Evolutionary conservation across 1,284 basidiomycete genomes (phyloP), one percentile per base, ranked within the genome.

Genomic region (Neolentinus lepideus): DNA sequence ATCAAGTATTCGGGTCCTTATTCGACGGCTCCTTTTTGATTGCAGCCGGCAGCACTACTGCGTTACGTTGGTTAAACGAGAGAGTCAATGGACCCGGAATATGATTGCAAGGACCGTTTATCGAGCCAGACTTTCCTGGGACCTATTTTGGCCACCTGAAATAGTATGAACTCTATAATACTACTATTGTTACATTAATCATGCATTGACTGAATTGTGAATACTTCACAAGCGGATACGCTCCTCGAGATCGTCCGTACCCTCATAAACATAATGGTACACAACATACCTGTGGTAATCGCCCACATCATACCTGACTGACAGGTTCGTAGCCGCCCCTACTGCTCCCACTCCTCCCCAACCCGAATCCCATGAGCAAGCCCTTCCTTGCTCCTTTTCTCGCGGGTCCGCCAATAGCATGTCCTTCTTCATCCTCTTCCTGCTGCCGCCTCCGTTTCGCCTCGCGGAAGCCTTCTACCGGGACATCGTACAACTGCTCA

Each of bases 401-500:
- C n/a, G 8, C 38, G 21, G 67, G 64, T 3, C 64, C 71, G 2
- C 63, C 66, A 53, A 62, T 66, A 51, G 63, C 56, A 53, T 63
- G 60, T 47, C 73, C 72, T 47, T 78, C 77, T 46, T 76, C 76
- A 26, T 76, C 77, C 55, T 85, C 84, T 62, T 87, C 85, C 60
- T 69, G 69, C 63, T 79, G 75, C 60, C 75, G 74, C 66, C 74
- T 71, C 66, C 68, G 69, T 72, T 83, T 85, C 59, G 85, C 87
- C 67, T 89, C 88, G 51, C 71, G 68, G 67, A 92, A 92, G 3
- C 92, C 92, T 66, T 93, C 92, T 1, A 75, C 61, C 1, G 94
- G 94, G 6, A 99, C 81, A 66, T 97, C 95, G 69, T 95, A 98
- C 66, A 99, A 67, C 59, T 80, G 76, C 48, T 88, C 86, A 71